Conservation (phyloP, 75 land plant genomes). For the Cunninghamia lanceolata region DNA sequence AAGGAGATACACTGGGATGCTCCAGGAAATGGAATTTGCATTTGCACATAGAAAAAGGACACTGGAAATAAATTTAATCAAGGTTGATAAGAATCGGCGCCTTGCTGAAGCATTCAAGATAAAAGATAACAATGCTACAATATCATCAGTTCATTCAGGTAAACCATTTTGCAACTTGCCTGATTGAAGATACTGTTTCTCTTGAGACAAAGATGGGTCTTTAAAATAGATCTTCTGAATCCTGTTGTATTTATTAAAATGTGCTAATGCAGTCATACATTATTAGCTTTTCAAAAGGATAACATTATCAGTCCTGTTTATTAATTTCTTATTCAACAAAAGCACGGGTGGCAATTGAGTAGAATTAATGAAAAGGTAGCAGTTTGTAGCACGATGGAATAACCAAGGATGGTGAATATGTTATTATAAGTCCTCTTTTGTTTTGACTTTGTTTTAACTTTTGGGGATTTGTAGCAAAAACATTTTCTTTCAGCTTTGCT, state of each 20-base stretch:
- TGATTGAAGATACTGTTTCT: neutral
- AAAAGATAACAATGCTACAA: neutral
- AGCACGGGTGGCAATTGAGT: neutral
- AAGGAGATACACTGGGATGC: constrained; percentile 43
- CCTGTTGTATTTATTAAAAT: neutral
- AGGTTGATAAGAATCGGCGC: constrained; percentile 26
- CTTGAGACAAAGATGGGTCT: neutral
- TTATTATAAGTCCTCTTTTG: neutral
- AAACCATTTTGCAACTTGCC: neutral
- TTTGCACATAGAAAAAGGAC: constrained; percentile 9
- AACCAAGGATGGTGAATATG: neutral
- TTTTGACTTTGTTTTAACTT: neutral
- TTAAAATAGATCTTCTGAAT: neutral
- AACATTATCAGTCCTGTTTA: neutral
- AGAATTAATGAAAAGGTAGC: neutral
- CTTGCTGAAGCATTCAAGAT: constrained; percentile 26
- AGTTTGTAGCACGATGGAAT: neutral
- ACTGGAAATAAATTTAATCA: constrained; percentile 13
- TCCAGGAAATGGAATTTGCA: constrained; percentile 34
- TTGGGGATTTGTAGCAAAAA: neutral
- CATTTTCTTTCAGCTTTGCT: neutral
- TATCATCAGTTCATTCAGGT: constrained; percentile 6
- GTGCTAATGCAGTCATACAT: neutral
- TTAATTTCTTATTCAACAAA: neutral
- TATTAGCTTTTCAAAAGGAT: neutral